A percentile compares a stretch with the other conserved stretches of the same genome.
phyloP scores from a whole-genome alignment of 2,329 filamentous ascomycete genomes.

The Epichloe hybrida region DNA sequence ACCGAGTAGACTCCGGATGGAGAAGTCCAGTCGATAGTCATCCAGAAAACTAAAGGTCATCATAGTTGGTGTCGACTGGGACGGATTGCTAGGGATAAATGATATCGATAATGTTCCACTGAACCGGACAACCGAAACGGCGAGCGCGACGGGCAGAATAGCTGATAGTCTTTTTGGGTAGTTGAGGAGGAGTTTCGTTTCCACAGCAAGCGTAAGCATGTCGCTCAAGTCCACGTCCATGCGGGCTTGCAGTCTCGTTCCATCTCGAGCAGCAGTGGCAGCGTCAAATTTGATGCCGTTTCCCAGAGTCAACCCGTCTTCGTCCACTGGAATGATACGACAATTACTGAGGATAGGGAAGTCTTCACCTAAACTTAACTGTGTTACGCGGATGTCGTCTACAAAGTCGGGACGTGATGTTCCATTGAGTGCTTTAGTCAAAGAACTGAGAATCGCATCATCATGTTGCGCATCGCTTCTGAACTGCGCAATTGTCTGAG shows the following conservation, averaged over 20 bases:
- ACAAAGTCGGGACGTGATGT: conserved; percentile 77
- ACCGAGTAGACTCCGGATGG: conserved; percentile 65
- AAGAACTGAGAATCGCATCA: conserved; percentile 72
- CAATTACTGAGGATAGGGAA: conserved; percentile 99
- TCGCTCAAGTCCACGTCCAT: conserved; percentile 97
- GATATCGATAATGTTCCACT: conserved; percentile 89
- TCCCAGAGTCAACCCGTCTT: conserved; percentile 52
- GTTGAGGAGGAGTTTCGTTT: conserved; percentile 88
- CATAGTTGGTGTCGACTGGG: conserved; percentile 63
- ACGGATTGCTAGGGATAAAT: conserved; percentile 66
- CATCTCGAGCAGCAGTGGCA: conserved; percentile 41
- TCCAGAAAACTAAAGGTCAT: conserved; percentile 90
- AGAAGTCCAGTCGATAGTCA: conserved; percentile 75
- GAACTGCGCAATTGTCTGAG: conserved; percentile 92
- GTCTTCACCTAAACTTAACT: conserved; percentile 87
- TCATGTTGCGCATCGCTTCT: conserved; percentile 84
- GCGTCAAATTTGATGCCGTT: conserved; percentile 37
- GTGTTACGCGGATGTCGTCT: conserved; percentile 85
- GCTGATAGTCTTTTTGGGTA: conserved; percentile 85
- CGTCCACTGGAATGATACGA: conserved; percentile 80
- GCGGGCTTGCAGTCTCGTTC: conserved; percentile 72
- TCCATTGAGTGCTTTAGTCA: conserved; percentile 82
- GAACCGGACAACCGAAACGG: conserved; percentile 85
- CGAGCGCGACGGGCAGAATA: conserved; percentile 78
- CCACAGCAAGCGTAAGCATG: conserved; percentile 85